Conservation (phyloP, 495 filamentous ascomycete genomes). For the Choiromyces venosus region DNA sequence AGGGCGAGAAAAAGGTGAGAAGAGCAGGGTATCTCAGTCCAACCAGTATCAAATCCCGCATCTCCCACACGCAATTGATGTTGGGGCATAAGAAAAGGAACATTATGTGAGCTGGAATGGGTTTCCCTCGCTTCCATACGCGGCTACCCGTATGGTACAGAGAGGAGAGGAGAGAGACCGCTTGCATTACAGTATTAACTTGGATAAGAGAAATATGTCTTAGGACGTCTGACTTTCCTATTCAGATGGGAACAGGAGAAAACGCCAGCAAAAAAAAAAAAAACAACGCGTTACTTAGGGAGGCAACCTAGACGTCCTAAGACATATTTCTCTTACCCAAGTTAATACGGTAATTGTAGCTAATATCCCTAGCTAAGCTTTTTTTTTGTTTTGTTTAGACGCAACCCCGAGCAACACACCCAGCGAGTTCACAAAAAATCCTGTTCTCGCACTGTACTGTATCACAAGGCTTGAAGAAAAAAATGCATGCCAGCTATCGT, state of each 20-base stretch:
- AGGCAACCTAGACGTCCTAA: no score
- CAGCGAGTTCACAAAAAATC: not conserved
- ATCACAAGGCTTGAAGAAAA: not conserved
- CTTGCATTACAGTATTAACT: no score
- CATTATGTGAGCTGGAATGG: not conserved
- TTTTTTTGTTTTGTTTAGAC: not conserved
- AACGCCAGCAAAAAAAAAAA: no score
- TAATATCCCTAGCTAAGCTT: not conserved
- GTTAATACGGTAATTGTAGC: no score
- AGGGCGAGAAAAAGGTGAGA: not conserved
- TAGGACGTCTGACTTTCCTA: no score
- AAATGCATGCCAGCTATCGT: not conserved
- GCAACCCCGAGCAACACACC: not conserved
- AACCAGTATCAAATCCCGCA: slow-evolving; percentile 1
- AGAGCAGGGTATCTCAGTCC: not conserved
- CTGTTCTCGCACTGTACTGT: not conserved
- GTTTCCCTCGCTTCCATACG: not conserved
- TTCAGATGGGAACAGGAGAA: no score
- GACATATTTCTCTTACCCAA: no score
- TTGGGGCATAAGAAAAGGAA: not conserved
- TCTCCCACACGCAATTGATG: not conserved
- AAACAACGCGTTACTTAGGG: no score
- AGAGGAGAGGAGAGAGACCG: no score
- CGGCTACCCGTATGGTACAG: not conserved
- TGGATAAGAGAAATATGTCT: no score